These are phyloP conservation scores for Acmispon strigosus DNA, from an alignment of 306 rosid species.

Conservation along the genomic window DNA sequence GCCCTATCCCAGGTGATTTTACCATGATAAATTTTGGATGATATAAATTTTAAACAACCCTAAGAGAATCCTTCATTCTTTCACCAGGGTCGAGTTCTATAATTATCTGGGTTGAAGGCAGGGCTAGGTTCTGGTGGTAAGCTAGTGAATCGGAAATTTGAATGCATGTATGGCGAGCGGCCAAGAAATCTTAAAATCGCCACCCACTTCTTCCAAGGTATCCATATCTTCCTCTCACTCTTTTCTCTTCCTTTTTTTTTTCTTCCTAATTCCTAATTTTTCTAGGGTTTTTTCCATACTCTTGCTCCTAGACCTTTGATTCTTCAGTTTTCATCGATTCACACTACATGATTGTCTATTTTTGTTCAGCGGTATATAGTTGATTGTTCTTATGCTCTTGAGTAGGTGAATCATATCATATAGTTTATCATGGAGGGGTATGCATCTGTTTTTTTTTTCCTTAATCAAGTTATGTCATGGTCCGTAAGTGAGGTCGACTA, in stretches of 20 bases:
- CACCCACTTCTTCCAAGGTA: slow-evolving; percentile 21
- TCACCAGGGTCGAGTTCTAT: no score
- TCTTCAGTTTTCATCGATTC: neutral
- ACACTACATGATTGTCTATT: neutral
- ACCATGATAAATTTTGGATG: no score
- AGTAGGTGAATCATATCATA: neutral
- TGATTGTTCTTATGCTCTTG: neutral
- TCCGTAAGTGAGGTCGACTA: no score
- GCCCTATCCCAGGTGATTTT: no score
- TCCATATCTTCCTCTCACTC: neutral
- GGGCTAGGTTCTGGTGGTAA: no score
- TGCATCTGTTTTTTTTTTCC: neutral
- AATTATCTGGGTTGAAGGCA: no score
- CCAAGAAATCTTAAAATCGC: slow-evolving; percentile 11
- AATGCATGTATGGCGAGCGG: neutral
- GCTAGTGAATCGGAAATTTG: no score
- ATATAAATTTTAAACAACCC: no score
- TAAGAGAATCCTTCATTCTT: no score
- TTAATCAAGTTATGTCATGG: neutral
- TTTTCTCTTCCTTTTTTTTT: neutral
- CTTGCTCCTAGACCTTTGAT: neutral
- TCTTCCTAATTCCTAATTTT: neutral
- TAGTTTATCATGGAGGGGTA: neutral
- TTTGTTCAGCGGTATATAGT: neutral
- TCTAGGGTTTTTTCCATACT: neutral